Percentiles rank a stretch among this genome's conserved stretches.
Evolutionary conservation across 2,329 filamentous ascomycete genomes (phyloP).

Genomic region (Aspergillus aculeatus): DNA sequence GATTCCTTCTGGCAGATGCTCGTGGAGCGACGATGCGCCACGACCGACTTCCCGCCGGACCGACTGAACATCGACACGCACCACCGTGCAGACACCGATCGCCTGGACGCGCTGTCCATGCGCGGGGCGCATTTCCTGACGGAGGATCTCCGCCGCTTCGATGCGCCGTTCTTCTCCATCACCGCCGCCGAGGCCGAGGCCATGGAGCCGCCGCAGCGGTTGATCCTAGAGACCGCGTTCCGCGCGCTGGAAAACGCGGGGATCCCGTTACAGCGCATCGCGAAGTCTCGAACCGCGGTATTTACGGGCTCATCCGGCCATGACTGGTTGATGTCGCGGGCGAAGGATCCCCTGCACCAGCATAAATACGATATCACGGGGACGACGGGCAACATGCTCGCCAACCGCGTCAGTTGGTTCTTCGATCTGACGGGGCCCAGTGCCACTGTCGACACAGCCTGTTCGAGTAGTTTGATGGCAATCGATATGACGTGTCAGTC

Average conservation of each 20-base stretch:
- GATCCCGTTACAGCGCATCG: too few species aligned
- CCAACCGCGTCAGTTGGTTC: constrained; percentile 33
- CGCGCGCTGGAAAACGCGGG: constrained; percentile 23
- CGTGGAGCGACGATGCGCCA: not conserved
- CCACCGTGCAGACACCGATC: too few species aligned
- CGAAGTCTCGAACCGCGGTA: constrained; percentile 14
- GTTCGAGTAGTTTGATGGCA: constrained; percentile 25
- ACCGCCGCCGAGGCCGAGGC: constrained; percentile 15
- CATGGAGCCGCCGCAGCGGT: constrained; percentile 23
- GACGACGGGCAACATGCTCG: constrained; percentile 20
- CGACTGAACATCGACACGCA: constrained; percentile 5
- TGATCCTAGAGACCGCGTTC: constrained; percentile 25
- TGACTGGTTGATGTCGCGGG: constrained; percentile 11
- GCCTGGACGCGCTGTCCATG: not conserved
- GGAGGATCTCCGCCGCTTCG: constrained; percentile 25
- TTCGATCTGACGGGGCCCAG: constrained; percentile 31
- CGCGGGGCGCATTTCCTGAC: constrained; percentile 22
- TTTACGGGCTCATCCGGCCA: constrained; percentile 22
- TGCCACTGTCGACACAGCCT: constrained; percentile 31
- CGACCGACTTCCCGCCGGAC: not conserved
- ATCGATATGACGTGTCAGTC: constrained; percentile 29
- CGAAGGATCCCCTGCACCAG: too few species aligned
- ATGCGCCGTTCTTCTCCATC: constrained; percentile 33
- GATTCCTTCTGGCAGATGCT: constrained; percentile 14
- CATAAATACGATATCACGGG: constrained; percentile 9